Base-by-base conservation (phyloP, 1,284 basidiomycete species). In the Neolentinus lepideus region DNA sequence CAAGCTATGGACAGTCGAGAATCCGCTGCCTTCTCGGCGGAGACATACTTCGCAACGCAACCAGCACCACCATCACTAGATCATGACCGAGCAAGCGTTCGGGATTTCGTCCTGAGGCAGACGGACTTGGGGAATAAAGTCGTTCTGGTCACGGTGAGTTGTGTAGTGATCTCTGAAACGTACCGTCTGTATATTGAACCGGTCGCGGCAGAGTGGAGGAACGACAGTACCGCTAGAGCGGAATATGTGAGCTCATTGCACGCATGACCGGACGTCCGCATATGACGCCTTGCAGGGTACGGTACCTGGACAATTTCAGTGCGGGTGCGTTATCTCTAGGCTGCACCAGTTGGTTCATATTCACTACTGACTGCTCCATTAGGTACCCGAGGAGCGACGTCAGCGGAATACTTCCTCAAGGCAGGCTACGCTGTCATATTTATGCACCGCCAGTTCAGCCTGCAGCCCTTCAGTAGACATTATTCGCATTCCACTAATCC, bases 401-500 rank as follows among this genome's bases (percentile, higher is more conserved):
- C 95, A 2, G 96, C 96, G 1, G 96, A 99, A 72, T 98, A 99
- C 75, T 98, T 99, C 69, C 81, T 99, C 56, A 82, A 85, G 63
- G 85, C 90, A 1, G 90, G 90, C 59, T 99, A 99, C 74, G 94
- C 95, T 22, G 97, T 99, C 67, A 95, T 99, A 66, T 99, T 99
- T 73, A 90, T 99, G 83, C 94, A 98, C 71, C 81, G 96, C 9
- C 93, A 97, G 69, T 96, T 98, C 76, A 97, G 94, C 62, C 83
- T 99, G 33, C 92, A 96, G 61, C 96, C 97, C 0, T 99, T 95
- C 76, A 95, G 92, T 63, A 76, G 96, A 52, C 96, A 98, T 69
- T 99, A 98, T 73, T 95, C 92, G 8, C 96, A 99, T 69, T 96
- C 94, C 0, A 94, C 94, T 1, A 96, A 98, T 69, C 96, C 96